Evolutionary conservation across 441 rosid species (phyloP).

Genomic region (Brassica hybrid): DNA sequence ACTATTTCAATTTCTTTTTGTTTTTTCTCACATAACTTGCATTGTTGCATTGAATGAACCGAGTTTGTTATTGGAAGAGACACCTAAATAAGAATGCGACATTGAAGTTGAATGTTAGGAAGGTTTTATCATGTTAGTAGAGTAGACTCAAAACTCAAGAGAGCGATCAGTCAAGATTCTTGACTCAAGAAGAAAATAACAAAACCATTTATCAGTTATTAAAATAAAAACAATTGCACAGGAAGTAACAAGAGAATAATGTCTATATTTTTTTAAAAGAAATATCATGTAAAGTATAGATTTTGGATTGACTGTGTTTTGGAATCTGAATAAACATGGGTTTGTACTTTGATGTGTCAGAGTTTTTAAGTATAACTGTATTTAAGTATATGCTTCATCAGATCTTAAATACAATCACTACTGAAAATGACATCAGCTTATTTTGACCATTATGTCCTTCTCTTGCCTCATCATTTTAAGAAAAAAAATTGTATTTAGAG

Average conservation of each 20-base stretch:
- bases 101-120: conserved; percentile 30
- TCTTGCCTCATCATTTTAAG: conserved; percentile 36
- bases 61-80: conserved; percentile 27
- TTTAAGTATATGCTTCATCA: conserved; percentile 30
- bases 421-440: conserved; percentile 45
- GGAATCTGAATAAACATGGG: conserved; percentile 36
- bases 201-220: neutral
- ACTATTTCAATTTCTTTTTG: neutral
- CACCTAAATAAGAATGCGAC: conserved; percentile 9
- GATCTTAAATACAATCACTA: conserved; percentile 43
- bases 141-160: conserved; percentile 11
- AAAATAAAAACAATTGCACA: neutral
- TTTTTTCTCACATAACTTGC: conserved; percentile 29
- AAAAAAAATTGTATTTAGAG: neutral
- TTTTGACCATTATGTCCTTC: conserved; percentile 34
- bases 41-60: conserved; percentile 38
- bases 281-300: conserved; percentile 20
- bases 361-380: conserved; percentile 21
- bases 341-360: conserved; percentile 46
- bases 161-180: neutral
- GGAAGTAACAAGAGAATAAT: conserved; percentile 9
- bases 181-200: neutral
- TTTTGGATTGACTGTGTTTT: conserved; percentile 40
- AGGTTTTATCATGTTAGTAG: neutral
- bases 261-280: neutral